Evolutionary conservation across 176 grass and related monocot genomes (phyloP), one percentile per base, ranked within the genome.

Genomic region (Musa acuminata): DNA sequence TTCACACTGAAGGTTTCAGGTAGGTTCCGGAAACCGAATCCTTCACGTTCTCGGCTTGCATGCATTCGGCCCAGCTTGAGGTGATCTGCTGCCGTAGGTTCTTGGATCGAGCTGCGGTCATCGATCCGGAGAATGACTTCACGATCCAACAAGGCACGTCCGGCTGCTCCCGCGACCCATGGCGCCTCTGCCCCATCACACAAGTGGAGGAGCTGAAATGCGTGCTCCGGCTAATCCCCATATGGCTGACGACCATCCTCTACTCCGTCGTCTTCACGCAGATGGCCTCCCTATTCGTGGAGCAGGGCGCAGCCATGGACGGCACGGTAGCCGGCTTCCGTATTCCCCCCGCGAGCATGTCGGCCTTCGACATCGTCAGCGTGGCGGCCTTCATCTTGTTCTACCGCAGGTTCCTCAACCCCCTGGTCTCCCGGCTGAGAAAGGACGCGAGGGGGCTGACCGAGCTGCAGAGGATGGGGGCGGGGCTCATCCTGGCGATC

Each of bases 221-320:
- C 76, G 85, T 93, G 76, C 87, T 98, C 20, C 83, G 94, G 48
- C 85, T 98, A 6, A 85, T 98, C 51, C 94, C 94, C 59, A 91
- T 98, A 77, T 98, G 94, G 94, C 75, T 93, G 73, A 93, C 87
- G 77, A 98, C 94, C 82, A 98, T 98, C 87, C 82, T 89, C 68
- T 98, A 98, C 81, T 98, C 94, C 48, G 94, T 98, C 8, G 86
- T 93, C 1, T 98, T 98, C 87, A 98, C 94, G 1, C 94, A 98
- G 77, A 98, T 98, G 94, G 90, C 90, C 8, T 98, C 94, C 67
- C 90, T 98, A 13, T 98, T 98, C 64, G 94, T 98, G 14, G 94
- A 93, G 35, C 94, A 98, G 78, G 94, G 94, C 11, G 94, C 90
- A 16, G 87, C 87, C 17, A 98, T 98, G 94, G 81, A 77, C 72